Conservation (phyloP, 2,329 filamentous ascomycete genomes). For the Coniella lustricola region DNA sequence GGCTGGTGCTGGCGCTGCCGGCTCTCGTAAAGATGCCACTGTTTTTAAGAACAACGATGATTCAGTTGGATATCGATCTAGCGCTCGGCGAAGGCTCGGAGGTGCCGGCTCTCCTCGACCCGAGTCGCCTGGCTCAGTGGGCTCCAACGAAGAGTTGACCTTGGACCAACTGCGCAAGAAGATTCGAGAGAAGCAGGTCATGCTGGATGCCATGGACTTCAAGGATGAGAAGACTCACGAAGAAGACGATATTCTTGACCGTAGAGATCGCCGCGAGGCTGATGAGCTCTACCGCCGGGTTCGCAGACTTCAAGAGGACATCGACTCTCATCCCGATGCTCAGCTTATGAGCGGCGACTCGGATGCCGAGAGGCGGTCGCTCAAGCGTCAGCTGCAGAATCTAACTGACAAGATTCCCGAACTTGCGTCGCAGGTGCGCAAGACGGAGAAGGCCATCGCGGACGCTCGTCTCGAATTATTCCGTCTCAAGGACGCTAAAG, state of each 20-base stretch:
- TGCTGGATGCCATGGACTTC: constrained; percentile 94
- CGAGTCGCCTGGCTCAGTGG: constrained; percentile 60
- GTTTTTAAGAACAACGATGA: constrained; percentile 97
- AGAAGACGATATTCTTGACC: constrained; percentile 86
- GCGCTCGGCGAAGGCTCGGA: constrained; percentile 78
- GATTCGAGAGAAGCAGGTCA: constrained; percentile 86
- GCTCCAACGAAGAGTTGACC: constrained; percentile 72
- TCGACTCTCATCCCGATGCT: constrained; percentile 82
- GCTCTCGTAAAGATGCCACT: constrained; percentile 82
- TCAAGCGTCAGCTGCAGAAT: constrained; percentile 84
- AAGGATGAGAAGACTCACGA: constrained; percentile 84
- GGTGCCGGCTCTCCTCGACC: constrained; percentile 71
- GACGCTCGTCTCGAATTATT: constrained; percentile 90
- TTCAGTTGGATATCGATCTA: constrained; percentile 85
- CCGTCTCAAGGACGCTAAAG: constrained; percentile 86
- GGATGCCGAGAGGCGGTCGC: constrained; percentile 75
- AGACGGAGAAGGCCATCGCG: constrained; percentile 85
- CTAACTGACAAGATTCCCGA: constrained; percentile 86
- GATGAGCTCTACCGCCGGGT: constrained; percentile 93
- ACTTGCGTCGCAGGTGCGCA: constrained; percentile 84
- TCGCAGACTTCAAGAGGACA: constrained; percentile 85
- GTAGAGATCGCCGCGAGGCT: constrained; percentile 82
- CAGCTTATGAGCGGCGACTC: constrained; percentile 65
- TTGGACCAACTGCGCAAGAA: constrained; percentile 87
- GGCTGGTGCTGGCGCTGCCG: constrained; percentile 43